Percentiles rank a stretch among this genome's conserved stretches.
phyloP scores from a whole-genome alignment of 192 early-diverging fungal genomes.

The Linnemannia zychae region DNA sequence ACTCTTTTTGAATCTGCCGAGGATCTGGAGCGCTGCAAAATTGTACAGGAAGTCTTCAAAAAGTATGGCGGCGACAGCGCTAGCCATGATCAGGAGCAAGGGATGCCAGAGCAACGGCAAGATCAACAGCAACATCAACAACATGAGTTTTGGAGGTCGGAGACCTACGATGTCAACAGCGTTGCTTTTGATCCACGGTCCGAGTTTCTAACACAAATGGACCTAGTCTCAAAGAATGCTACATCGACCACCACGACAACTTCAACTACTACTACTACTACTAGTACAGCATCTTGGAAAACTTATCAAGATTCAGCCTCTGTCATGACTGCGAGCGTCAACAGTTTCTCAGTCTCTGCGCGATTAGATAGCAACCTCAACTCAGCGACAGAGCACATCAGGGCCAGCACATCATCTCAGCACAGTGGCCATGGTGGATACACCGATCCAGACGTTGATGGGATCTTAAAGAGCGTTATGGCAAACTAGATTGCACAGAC shows the following conservation, averaged over 20 bases:
- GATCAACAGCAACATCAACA: background rate
- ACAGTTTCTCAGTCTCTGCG: background rate
- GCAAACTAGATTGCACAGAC: background rate
- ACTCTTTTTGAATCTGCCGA: slow-evolving; percentile 40
- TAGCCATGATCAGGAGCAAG: background rate
- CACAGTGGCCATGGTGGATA: background rate
- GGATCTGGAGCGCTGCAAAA: slow-evolving; percentile 13
- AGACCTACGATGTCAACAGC: background rate
- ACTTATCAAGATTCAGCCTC: background rate
- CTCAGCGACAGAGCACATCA: too few relatives aligned
- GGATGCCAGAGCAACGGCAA: background rate
- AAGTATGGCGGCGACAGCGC: slow-evolving; percentile 6
- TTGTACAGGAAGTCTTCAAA: slow-evolving; percentile 25
- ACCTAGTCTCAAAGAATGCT: background rate
- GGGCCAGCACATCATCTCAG: too few relatives aligned
- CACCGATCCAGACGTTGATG: background rate
- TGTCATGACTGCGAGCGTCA: background rate
- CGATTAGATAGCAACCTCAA: background rate
- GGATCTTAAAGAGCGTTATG: background rate
- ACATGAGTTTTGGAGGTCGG: background rate
- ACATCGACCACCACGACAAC: background rate
- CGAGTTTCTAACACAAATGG: background rate
- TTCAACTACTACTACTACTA: background rate
- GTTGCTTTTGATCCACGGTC: background rate
- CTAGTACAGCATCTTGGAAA: background rate